Conservation (phyloP, 2,329 filamentous ascomycete species). For the Lasiodiplodia citricola region DNA sequence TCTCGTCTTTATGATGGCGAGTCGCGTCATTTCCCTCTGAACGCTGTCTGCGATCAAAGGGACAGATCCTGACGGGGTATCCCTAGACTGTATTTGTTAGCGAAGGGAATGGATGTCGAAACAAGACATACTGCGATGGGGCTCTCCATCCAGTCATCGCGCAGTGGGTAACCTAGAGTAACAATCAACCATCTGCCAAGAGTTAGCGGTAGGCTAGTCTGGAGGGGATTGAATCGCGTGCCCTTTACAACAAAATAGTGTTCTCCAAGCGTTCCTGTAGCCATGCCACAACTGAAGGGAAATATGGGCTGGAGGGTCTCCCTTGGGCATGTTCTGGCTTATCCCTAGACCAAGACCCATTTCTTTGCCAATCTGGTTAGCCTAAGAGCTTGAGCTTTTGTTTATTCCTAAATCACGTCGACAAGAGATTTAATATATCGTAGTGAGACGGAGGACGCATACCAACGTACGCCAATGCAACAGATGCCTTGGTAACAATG, state of each 20-base stretch:
- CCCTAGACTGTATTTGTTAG: not conserved
- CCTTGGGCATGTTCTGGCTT: slow-evolving; percentile 24
- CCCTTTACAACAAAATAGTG: slow-evolving; percentile 30
- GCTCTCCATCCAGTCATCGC: not conserved
- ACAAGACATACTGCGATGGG: not conserved
- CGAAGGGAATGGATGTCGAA: too few species aligned
- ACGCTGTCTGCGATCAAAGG: slow-evolving; percentile 27
- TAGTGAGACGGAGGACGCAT: not conserved
- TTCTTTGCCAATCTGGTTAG: slow-evolving; percentile 20
- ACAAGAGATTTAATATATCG: not conserved
- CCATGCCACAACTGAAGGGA: slow-evolving; percentile 25
- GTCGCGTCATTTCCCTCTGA: slow-evolving; percentile 31
- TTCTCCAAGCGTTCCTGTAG: slow-evolving; percentile 30
- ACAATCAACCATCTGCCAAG: slow-evolving; percentile 31
- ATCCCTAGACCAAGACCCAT: slow-evolving; percentile 30
- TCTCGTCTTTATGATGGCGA: slow-evolving; percentile 33
- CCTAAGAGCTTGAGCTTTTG: not conserved
- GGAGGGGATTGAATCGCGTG: not conserved
- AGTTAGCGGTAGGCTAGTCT: too few species aligned
- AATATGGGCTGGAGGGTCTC: not conserved
- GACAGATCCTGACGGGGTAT: not conserved
- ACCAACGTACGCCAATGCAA: slow-evolving; percentile 33
- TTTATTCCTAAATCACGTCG: not conserved
- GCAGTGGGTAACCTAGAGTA: slow-evolving; percentile 29
- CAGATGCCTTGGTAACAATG: slow-evolving; percentile 31